A percentile compares a stretch with the other conserved stretches of the same genome.
phyloP scores from a whole-genome alignment of 2,329 filamentous ascomycete genomes.

The Didymella segeticola region DNA sequence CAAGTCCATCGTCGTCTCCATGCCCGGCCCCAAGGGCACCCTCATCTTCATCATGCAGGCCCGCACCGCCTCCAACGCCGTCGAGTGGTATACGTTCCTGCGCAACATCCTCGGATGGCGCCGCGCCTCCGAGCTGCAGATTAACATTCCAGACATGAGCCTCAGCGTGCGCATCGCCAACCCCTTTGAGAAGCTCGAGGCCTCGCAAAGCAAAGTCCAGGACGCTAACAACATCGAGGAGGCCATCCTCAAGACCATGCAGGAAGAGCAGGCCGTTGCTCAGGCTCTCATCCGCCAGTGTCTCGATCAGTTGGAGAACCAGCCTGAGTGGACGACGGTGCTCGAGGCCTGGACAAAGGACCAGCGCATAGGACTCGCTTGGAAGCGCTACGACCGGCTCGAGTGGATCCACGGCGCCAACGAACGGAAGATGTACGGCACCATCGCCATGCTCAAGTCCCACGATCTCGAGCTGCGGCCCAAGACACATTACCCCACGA shows the following conservation, averaged over 20 bases:
- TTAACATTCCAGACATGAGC: constrained; percentile 69
- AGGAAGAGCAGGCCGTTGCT: constrained; percentile 63
- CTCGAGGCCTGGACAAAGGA: constrained; percentile 64
- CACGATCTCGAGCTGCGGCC: constrained; percentile 71
- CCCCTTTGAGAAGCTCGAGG: constrained; percentile 63
- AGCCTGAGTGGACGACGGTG: constrained; percentile 66
- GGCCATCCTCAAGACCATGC: constrained; percentile 53
- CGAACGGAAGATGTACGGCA: constrained; percentile 72
- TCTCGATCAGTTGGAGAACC: constrained; percentile 63
- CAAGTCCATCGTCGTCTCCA: constrained; percentile 71
- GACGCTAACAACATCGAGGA: constrained; percentile 56
- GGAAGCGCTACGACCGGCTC: constrained; percentile 72
- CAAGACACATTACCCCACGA: constrained; percentile 69
- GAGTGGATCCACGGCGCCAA: constrained; percentile 72
- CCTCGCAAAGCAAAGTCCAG: constrained; percentile 50
- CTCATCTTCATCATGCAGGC: constrained; percentile 67
- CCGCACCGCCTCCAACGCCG: constrained; percentile 65
- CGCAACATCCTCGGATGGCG: constrained; percentile 65
- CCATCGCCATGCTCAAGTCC: constrained; percentile 70
- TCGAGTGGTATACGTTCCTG: constrained; percentile 74
- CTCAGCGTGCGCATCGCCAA: constrained; percentile 65
- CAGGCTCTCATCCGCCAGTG: constrained; percentile 63
- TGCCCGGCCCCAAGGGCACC: constrained; percentile 60
- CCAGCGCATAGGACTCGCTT: constrained; percentile 69
- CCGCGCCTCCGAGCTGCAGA: constrained; percentile 62